Conservation (phyloP, 2,329 filamentous ascomycete genomes). For the Lachnellula willkommii region DNA sequence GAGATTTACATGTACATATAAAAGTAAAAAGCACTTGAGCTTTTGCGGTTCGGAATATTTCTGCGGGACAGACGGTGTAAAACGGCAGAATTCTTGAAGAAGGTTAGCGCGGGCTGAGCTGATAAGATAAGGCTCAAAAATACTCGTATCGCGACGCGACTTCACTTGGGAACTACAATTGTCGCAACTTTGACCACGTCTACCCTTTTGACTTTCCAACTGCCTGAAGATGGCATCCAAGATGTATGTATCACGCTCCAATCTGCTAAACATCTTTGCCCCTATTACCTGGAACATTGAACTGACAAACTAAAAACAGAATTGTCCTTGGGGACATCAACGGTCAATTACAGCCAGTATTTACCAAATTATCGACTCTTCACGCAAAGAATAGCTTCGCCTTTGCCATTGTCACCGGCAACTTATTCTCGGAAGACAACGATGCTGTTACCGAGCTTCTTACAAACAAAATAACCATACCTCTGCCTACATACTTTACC, state of each 20-base stretch:
- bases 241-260: slow-evolving; percentile 12
- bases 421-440: slow-evolving; percentile 69
- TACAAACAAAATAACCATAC: slow-evolving; percentile 64
- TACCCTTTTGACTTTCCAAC: not conserved
- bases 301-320: slow-evolving; percentile 19
- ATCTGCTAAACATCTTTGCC: not conserved
- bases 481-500: slow-evolving; percentile 87
- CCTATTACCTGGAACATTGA: not conserved
- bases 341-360: slow-evolving; percentile 68
- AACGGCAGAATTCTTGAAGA: slow-evolving; percentile 8
- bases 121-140: slow-evolving; percentile 7
- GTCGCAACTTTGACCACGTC: not conserved
- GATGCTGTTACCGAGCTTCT: slow-evolving; percentile 60
- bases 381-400: slow-evolving; percentile 86
- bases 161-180: not conserved
- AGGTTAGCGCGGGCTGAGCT: slow-evolving; percentile 14
- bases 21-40: not conserved
- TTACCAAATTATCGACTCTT: slow-evolving; percentile 73
- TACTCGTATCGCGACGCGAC: not conserved
- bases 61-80: slow-evolving; percentile 6
- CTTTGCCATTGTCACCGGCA: slow-evolving; percentile 77
- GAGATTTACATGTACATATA: not conserved
- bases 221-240: slow-evolving; percentile 42
- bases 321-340: slow-evolving; percentile 73
- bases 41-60: slow-evolving; percentile 8